Percentiles rank a stretch among this genome's conserved stretches.
Conservation (phyloP, 257 asterid species). For the Eucommia ulmoides region DNA sequence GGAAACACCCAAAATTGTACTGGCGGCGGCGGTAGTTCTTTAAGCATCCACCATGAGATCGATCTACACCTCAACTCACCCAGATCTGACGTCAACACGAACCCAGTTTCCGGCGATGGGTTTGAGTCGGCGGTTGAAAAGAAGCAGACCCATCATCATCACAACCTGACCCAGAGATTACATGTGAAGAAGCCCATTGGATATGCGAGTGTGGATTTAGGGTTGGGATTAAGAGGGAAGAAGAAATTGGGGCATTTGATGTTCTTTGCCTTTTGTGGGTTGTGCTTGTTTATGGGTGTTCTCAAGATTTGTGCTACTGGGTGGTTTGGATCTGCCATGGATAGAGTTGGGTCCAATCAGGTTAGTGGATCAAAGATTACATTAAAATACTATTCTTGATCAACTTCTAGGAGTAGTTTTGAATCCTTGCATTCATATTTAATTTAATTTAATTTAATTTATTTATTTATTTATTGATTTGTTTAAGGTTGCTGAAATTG, state of each 20-base stretch:
- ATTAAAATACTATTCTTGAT: no score
- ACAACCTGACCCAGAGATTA: slow-evolving; percentile 50
- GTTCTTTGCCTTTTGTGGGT: slow-evolving; percentile 73
- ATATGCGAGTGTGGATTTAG: slow-evolving; percentile 51
- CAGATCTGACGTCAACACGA: slow-evolving; percentile 52
- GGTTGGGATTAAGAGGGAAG: slow-evolving; percentile 52
- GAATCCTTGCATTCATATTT: no score
- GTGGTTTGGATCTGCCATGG: slow-evolving; percentile 94
- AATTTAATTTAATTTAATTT: no score
- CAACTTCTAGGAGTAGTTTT: no score
- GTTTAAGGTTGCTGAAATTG: no score
- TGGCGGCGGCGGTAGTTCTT: neutral
- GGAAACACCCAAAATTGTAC: neutral
- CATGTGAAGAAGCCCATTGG: slow-evolving; percentile 64
- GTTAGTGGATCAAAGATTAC: no score
- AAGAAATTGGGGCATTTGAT: slow-evolving; percentile 67
- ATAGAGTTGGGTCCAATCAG: slow-evolving; percentile 49
- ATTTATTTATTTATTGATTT: no score
- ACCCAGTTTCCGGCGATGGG: slow-evolving; percentile 32
- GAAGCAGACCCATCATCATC: slow-evolving; percentile 37
- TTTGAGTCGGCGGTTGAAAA: slow-evolving; percentile 30
- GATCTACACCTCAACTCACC: slow-evolving; percentile 78
- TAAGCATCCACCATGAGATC: slow-evolving; percentile 38
- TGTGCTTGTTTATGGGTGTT: slow-evolving; percentile 67
- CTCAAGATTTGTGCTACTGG: slow-evolving; percentile 84